These are phyloP conservation scores for Phytophthora hybrid DNA, from an alignment of 352 stramenopile species.

Conservation along the genomic window DNA sequence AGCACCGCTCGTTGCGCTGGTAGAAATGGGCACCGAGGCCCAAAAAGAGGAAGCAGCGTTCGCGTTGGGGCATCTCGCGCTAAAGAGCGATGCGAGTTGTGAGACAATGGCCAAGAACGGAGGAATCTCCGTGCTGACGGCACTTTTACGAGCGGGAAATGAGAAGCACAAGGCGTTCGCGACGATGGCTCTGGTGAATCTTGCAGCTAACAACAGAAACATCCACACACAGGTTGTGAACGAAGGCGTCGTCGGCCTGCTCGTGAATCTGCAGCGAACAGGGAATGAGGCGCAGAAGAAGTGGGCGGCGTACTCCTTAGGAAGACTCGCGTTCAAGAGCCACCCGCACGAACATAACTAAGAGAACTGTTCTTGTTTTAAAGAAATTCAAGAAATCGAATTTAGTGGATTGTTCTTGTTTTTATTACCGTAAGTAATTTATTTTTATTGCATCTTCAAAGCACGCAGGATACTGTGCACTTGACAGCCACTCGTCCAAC, in stretches of 20 bases:
- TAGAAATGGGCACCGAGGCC: not conserved
- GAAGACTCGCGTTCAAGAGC: constrained; percentile 8
- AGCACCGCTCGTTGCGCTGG: not conserved
- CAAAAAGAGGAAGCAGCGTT: constrained; percentile 15
- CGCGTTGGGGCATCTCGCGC: constrained; percentile 8
- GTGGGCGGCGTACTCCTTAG: constrained; percentile 21
- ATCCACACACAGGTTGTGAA: constrained; percentile 3
- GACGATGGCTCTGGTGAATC: constrained; percentile 9
- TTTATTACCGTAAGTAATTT: too few species aligned
- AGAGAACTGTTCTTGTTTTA: not conserved
- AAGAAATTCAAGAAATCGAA: too few species aligned
- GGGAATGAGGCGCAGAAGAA: not conserved
- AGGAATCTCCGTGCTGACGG: not conserved
- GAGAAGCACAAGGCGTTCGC: constrained; percentile 17
- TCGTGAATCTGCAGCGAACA: constrained; percentile 3
- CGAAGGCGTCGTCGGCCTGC: not conserved
- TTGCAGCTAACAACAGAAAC: not conserved
- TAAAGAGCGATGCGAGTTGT: not conserved
- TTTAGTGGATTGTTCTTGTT: too few species aligned
- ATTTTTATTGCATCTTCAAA: too few species aligned
- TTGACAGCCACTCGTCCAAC: too few species aligned
- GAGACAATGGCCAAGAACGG: not conserved
- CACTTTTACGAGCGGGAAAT: not conserved
- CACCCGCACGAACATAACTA: not conserved
- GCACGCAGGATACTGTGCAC: too few species aligned